Conservation (phyloP, 352 stramenopile genomes). For the Phytophthora foliorum region DNA sequence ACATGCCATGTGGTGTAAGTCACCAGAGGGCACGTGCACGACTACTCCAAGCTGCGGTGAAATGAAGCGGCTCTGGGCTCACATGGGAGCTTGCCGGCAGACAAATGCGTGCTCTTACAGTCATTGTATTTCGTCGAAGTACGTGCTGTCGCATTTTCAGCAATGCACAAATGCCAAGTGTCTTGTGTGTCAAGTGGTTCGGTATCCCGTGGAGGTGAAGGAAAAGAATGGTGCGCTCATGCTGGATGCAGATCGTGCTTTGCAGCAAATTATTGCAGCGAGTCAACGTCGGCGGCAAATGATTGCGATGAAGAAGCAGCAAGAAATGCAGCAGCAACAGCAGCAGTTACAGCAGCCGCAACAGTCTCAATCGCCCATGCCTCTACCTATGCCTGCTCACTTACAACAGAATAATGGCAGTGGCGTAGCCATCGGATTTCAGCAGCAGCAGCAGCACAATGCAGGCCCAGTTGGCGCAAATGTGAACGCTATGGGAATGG, state of each 20-base stretch:
- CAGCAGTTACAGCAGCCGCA: constrained; percentile 28
- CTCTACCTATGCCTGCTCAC: constrained; percentile 40
- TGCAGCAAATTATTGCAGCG: constrained; percentile 84
- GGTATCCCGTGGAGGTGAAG: constrained; percentile 97
- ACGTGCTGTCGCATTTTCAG: constrained; percentile 99
- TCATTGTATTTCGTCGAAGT: constrained; percentile 99
- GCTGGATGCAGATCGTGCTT: constrained; percentile 77
- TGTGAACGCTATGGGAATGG: constrained; percentile 36
- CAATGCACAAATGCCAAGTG: constrained; percentile 98
- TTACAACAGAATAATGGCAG: constrained; percentile 38
- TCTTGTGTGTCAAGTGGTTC: constrained; percentile 97
- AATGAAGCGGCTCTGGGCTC: constrained; percentile 99
- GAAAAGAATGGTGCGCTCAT: constrained; percentile 91
- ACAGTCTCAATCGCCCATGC: constrained; percentile 25
- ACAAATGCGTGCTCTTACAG: constrained; percentile 96
- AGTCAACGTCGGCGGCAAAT: constrained; percentile 69
- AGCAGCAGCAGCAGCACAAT: constrained; percentile 43
- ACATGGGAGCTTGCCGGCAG: constrained; percentile 98
- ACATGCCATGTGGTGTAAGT: constrained; percentile 98
- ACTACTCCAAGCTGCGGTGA: constrained; percentile 97
- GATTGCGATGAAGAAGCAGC: constrained; percentile 53
- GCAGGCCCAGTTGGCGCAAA: constrained; percentile 15
- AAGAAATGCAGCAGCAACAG: constrained; percentile 47
- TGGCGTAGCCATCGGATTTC: constrained; percentile 22
- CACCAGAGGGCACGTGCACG: constrained; percentile 93